These are phyloP conservation scores for Ceratobasidium sp. DNA, from an alignment of 1,284 basidiomycete species.

Conservation along the genomic window DNA sequence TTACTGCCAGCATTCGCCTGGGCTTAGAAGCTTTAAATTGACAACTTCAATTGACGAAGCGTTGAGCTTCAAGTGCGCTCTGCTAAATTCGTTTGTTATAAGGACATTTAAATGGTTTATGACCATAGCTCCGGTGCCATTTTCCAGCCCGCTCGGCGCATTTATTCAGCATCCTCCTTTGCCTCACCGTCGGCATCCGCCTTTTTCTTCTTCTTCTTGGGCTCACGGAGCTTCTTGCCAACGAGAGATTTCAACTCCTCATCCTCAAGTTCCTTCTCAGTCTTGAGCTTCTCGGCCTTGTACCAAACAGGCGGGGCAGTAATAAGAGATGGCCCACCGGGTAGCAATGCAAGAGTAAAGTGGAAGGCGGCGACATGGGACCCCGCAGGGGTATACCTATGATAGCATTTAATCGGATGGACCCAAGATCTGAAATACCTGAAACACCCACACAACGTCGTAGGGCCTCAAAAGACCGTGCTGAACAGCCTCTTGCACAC, in stretches of 20 bases:
- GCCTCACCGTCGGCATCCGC: slow-evolving; percentile 56
- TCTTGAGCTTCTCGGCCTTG: slow-evolving; percentile 86
- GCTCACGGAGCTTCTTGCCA: slow-evolving; percentile 79
- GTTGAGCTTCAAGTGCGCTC: not conserved
- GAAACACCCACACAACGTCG: slow-evolving; percentile 74
- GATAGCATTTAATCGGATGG: slow-evolving; percentile 10
- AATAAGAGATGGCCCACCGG: slow-evolving; percentile 82
- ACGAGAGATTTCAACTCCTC: slow-evolving; percentile 80
- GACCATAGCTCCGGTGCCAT: not conserved
- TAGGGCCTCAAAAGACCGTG: slow-evolving; percentile 90
- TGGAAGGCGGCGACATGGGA: slow-evolving; percentile 91
- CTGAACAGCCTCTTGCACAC: slow-evolving; percentile 93
- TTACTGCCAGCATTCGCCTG: not conserved
- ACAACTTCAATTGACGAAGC: not conserved
- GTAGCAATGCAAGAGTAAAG: slow-evolving; percentile 89
- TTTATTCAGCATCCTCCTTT: slow-evolving; percentile 36
- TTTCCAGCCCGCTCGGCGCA: not conserved
- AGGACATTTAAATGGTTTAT: not conserved
- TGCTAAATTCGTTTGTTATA: no score
- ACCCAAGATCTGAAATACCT: slow-evolving; percentile 19
- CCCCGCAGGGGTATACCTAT: slow-evolving; percentile 76
- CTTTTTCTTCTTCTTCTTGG: slow-evolving; percentile 92
- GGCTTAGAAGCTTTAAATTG: not conserved
- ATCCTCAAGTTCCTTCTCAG: slow-evolving; percentile 87
- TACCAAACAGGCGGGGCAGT: slow-evolving; percentile 91